Conservation (phyloP, 805 yeast species). For the Yarrowia phangngaensis region DNA sequence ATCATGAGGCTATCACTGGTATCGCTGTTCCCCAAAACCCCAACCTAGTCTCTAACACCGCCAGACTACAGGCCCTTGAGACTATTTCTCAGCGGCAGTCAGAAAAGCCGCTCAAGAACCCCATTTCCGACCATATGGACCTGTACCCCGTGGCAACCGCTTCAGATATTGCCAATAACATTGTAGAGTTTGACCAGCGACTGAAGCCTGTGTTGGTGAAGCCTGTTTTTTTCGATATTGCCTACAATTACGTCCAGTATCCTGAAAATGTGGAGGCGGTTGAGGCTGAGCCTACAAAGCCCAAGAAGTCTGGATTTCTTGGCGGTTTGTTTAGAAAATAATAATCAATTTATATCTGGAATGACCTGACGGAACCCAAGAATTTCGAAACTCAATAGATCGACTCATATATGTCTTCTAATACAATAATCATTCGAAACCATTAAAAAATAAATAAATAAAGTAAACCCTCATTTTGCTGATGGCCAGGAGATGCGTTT, state of each 20-base stretch:
- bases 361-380: no score
- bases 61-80: constrained; percentile 20
- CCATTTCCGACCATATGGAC: constrained; percentile 48
- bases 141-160: constrained; percentile 41
- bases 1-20: constrained; percentile 1
- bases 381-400: no score
- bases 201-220: constrained; percentile 67
- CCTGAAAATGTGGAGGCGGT: constrained; percentile 31
- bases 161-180: constrained; percentile 32
- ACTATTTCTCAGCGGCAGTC: constrained; percentile 9
- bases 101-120: constrained; percentile 25
- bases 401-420: no score
- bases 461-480: no score
- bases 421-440: no score
- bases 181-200: constrained; percentile 39
- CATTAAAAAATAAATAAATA: no score
- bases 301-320: constrained; percentile 4
- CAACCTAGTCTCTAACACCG: neutral
- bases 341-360: no score
- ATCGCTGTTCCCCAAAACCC: constrained; percentile 12
- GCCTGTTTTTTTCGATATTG: constrained; percentile 89
- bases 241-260: constrained; percentile 69
- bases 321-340: constrained; percentile 7
- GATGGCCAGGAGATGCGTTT: no score
- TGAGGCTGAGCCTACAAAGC: neutral